Evolutionary conservation across 192 early-diverging fungal genomes (phyloP), one percentile per base, ranked within the genome.

Genomic region (Linnemannia schmuckeri): DNA sequence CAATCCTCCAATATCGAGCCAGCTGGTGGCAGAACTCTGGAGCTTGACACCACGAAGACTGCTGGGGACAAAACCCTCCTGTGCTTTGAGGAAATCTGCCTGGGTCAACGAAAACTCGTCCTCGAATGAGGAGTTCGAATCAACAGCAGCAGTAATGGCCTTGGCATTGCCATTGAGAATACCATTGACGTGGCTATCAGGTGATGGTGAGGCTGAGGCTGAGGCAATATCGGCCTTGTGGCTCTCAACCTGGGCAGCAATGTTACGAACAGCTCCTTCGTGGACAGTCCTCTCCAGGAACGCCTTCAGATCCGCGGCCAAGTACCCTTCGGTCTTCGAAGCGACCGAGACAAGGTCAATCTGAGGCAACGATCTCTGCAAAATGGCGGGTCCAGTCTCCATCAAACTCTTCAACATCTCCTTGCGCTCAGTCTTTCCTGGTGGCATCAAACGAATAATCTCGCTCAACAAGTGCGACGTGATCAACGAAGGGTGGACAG

Each of bases 1-100:
- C 75, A 99, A 83, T 18, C 97, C 94, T 44, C 97, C 97, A 86
- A 99, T 97, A 85, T 97, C 97, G 18, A 91, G 75, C 98, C 98
- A 99, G 37, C 91, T 91, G 1, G 96, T 94, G 17, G 88, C 90
- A 22, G 96, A 96, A 33, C 90, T 91, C 77, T 96, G 93, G 61
- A 97, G 84, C 78, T 96, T 95, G 4, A 98, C 93, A 35, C 95
- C 95, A 40, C 94, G 93, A 68, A 99, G 85, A 66, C 94, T 94
- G 73, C 94, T 87, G 5, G 98, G 98, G 27, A 96, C 93, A 83
- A 95, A 98, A 0, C 93, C 96, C 52, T 93, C 87, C 40, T 94
- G 91, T 3, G 97, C 97, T 35, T 92, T 93, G 17, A 88, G 87
- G 75, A 97, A 93, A 88, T 99, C 97, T 7, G 82, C 89, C 73